Base-by-base conservation (phyloP, 106 monocot species). In the Dendrobium nobile region DNA sequence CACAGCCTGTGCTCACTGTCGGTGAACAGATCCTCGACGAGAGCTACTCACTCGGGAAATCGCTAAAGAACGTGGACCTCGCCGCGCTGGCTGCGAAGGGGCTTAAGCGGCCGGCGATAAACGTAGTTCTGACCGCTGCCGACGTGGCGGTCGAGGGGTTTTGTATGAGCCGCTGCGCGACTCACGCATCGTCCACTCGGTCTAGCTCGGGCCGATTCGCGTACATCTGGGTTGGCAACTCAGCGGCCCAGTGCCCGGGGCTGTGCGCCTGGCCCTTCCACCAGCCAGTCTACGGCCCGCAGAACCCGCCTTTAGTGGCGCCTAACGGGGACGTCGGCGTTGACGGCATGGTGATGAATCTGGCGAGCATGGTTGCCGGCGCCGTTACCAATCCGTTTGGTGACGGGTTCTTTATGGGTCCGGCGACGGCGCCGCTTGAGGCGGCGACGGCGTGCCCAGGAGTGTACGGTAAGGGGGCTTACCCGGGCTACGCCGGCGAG, bases 191-290 rank as follows among this genome's bases (percentile, higher is more conserved):
- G 33, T 64, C 22, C 41, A 26, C 67, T 2, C 51, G 78, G 4
- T 61, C 68, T 28, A 56, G 47, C 18, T 48, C 40, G 41, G 75
- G 75, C 47, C 79, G 81, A 54, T 90, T 80, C 68, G 42, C 90
- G 2, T 84, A 82, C 80, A 43, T 84, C 11, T 89, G 89, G 89
- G 87, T 87, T 0, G 89, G 89, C 15, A 67, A 89, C 84, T 84
- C 89, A 15, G 78, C 77, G 41, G 41, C 56, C 33, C 89, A 89
- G 80, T 89, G 89, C 82, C 86, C 89, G 20, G 89, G 89, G 1
- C 83, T 84, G 54, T 89, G 89, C 81, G 90, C 90, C 15, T 90
- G 90, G 90, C 90, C 90, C 11, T 90, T 87, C 79, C 85, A 90
- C 74, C 87, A 85, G 79, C 90, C 90, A 10, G 37, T 81, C 16